These are phyloP conservation scores for Trypanosoma avium DNA, from an alignment of 208 protist species.

Conservation along the genomic window DNA sequence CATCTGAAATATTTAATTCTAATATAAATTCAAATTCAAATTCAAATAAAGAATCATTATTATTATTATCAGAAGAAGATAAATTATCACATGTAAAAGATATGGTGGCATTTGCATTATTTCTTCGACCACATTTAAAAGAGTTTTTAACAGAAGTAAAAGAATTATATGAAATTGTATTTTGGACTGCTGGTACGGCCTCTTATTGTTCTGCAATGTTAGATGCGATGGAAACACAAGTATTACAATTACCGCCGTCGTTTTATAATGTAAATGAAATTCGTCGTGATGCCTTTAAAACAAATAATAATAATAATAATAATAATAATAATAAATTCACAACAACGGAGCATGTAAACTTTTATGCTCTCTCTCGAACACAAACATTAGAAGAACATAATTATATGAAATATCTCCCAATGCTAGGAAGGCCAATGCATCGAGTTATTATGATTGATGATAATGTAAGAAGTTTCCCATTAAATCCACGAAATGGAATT, in stretches of 20 bases:
- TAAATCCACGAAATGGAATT: slow-evolving; percentile 78
- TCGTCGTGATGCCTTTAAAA: slow-evolving; percentile 26
- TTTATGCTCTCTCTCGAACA: slow-evolving; percentile 79
- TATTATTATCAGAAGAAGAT: too few relatives aligned
- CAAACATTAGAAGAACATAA: slow-evolving; percentile 69
- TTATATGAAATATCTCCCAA: slow-evolving; percentile 91
- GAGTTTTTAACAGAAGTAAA: slow-evolving; percentile 77
- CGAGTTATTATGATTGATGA: slow-evolving; percentile 82
- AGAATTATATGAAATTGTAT: slow-evolving; percentile 84
- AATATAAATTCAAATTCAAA: too few relatives aligned
- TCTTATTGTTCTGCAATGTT: slow-evolving; percentile 83
- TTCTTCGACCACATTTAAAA: slow-evolving; percentile 66
- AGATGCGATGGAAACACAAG: slow-evolving; percentile 72
- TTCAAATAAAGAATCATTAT: too few relatives aligned
- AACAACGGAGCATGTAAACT: slow-evolving; percentile 73
- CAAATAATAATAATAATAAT: too few relatives aligned
- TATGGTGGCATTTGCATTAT: slow-evolving; percentile 44
- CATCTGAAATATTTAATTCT: too few relatives aligned
- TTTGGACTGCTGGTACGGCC: slow-evolving; percentile 84
- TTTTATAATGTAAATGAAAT: slow-evolving; percentile 70
- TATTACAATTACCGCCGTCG: slow-evolving; percentile 69
- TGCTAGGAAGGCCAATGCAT: slow-evolving; percentile 69
- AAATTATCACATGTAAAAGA: too few relatives aligned
- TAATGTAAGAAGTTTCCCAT: slow-evolving; percentile 87
- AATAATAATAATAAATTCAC: too few relatives aligned